Evolutionary conservation across 1,139 yeast genomes (phyloP).

Genomic region (Pichia cactophila): DNA sequence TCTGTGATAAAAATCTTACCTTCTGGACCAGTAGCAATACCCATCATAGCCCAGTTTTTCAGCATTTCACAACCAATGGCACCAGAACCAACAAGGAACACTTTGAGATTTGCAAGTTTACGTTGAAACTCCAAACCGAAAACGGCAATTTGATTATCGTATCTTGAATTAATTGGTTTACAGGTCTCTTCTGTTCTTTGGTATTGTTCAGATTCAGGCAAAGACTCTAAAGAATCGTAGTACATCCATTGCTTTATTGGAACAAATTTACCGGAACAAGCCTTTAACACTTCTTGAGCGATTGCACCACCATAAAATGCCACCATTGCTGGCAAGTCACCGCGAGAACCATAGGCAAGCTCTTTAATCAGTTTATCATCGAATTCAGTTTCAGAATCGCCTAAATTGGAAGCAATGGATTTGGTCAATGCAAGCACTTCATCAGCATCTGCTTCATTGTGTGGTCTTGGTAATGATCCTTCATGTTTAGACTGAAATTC

Average conservation of each 20-base stretch:
- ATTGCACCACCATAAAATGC: constrained; percentile 92
- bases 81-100: constrained; percentile 94
- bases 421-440: constrained; percentile 57
- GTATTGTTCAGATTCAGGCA: constrained; percentile 53
- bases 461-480: constrained; percentile 69
- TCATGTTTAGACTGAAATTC: constrained; percentile 58
- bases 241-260: constrained; percentile 90
- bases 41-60: constrained; percentile 97
- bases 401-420: constrained; percentile 49
- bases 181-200: constrained; percentile 67
- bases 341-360: constrained; percentile 77
- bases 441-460: constrained; percentile 65
- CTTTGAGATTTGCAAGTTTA: constrained; percentile 63
- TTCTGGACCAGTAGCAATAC: constrained; percentile 83
- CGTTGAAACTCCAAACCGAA: constrained; percentile 78
- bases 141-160: constrained; percentile 90
- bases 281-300: constrained; percentile 95
- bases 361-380: constrained; percentile 63
- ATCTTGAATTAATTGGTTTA: constrained; percentile 71
- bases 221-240: constrained; percentile 88
- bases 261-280: constrained; percentile 86
- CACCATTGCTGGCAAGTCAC: constrained; percentile 84
- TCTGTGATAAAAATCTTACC: constrained; percentile 87
- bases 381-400: constrained; percentile 52
- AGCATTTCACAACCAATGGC: constrained; percentile 99